A percentile compares a stretch with the other conserved stretches of the same genome.
Evolutionary conservation across 1,139 yeast species (phyloP).

Genomic region (Kodamaea sp.): DNA sequence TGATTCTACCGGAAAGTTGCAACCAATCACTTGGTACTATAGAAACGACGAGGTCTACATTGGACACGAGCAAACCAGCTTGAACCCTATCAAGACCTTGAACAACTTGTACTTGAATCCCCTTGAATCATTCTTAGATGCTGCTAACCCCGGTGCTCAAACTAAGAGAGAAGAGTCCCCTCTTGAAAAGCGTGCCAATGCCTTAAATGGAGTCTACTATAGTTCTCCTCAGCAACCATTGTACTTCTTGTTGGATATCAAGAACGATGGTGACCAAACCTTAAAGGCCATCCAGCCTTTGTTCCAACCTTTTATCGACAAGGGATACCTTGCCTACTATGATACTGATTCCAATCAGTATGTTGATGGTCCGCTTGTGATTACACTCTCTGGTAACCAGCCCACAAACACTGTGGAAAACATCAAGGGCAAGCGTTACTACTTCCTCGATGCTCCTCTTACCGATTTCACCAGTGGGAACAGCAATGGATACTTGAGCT

Average conservation of each 20-base stretch:
- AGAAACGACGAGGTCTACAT: constrained; percentile 51
- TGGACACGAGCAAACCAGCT: constrained; percentile 58
- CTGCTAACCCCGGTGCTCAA: constrained; percentile 35
- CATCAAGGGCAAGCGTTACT: constrained; percentile 23
- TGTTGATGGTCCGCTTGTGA: constrained; percentile 35
- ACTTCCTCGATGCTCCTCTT: constrained; percentile 42
- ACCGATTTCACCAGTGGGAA: constrained; percentile 19
- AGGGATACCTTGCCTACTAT: constrained; percentile 34
- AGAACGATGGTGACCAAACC: constrained; percentile 35
- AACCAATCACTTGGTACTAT: too few relatives aligned
- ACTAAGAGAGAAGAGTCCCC: too few relatives aligned
- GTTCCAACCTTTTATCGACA: constrained; percentile 32
- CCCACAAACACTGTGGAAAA: constrained; percentile 31
- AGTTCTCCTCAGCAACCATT: constrained; percentile 41
- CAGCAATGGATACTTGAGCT: constrained; percentile 16
- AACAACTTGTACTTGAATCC: constrained; percentile 55
- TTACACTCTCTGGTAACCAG: constrained; percentile 44
- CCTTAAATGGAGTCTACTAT: constrained; percentile 35
- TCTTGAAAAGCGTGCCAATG: constrained; percentile 10
- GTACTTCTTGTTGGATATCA: constrained; percentile 44
- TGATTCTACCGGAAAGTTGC: too few relatives aligned
- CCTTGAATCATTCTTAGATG: constrained; percentile 45
- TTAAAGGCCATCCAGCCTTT: constrained; percentile 29
- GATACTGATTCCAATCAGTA: constrained; percentile 22
- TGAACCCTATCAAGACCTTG: constrained; percentile 47